phyloP scores from a whole-genome alignment of 768 basidiomycete genomes.

The Kwoniella europaea region DNA sequence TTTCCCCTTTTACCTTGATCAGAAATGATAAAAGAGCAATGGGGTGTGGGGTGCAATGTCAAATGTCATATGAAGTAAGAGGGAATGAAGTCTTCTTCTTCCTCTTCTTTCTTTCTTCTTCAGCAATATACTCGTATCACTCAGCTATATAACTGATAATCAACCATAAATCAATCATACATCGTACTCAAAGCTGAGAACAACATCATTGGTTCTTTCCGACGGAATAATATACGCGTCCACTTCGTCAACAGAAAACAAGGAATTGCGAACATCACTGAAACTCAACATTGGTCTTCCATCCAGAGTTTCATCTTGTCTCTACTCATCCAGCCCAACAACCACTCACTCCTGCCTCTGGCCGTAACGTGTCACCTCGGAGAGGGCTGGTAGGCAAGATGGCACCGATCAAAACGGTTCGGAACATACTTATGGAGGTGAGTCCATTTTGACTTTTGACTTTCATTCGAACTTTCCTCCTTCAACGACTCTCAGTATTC shows the following conservation, averaged over 20 bases:
- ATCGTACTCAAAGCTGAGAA: not conserved
- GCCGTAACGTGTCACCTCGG: not conserved
- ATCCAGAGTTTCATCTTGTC: not conserved
- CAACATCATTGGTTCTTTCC: not conserved
- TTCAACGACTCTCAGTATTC: too few relatives aligned
- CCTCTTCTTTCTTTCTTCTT: not conserved
- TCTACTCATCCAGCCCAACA: not conserved
- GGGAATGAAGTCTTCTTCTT: not conserved
- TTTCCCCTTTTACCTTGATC: not conserved
- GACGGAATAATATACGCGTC: not conserved
- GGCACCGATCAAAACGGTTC: conserved; percentile 37
- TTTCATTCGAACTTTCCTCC: not conserved
- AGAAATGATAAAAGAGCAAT: not conserved
- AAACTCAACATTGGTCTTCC: not conserved
- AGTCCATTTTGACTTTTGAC: conserved; percentile 15
- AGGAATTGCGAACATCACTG: conserved; percentile 1
- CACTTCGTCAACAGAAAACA: not conserved
- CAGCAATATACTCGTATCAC: not conserved
- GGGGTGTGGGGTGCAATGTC: too few relatives aligned
- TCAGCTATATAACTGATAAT: not conserved
- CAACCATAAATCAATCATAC: not conserved
- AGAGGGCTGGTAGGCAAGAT: conserved; percentile 24
- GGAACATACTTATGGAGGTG: conserved; percentile 55
- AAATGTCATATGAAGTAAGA: not conserved
- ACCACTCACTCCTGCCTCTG: conserved; percentile 5